Evolutionary conservation across 1,139 yeast species (phyloP).

Genomic region (Taphrina confusa): DNA sequence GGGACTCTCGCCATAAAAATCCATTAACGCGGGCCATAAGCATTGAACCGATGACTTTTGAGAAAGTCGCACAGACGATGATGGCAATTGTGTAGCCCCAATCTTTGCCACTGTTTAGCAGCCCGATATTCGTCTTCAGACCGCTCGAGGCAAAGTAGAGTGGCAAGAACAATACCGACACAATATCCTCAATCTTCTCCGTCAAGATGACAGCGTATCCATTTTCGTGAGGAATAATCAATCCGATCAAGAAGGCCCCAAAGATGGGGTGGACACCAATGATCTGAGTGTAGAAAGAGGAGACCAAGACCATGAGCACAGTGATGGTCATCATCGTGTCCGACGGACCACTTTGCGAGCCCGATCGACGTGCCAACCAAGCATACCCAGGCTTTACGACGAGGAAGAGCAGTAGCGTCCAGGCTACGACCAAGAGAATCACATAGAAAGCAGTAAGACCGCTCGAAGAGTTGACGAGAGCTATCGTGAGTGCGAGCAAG

Average conservation of each 20-base stretch:
- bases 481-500: conserved; percentile 69
- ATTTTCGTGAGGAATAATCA: conserved; percentile 74
- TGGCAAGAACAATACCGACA: conserved; percentile 68
- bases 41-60: conserved; percentile 67
- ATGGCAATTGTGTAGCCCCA: conserved; percentile 77
- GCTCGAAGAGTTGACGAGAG: conserved; percentile 69
- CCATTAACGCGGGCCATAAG: conserved; percentile 64
- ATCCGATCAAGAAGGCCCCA: conserved; percentile 77
- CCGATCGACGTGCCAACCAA: conserved; percentile 54
- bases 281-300: conserved; percentile 76
- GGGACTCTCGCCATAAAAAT: conserved; percentile 67
- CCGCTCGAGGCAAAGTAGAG: conserved; percentile 80
- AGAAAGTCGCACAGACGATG: conserved; percentile 63
- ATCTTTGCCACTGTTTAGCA: conserved; percentile 62
- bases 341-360: conserved; percentile 63
- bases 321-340: conserved; percentile 62
- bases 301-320: conserved; percentile 58
- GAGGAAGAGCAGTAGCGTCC: conserved; percentile 61
- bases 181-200: conserved; percentile 74
- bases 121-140: conserved; percentile 64
- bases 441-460: conserved; percentile 70
- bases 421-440: conserved; percentile 62
- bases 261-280: conserved; percentile 81
- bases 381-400: conserved; percentile 58
- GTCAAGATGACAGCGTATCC: conserved; percentile 68